Percentiles rank a stretch among this genome's conserved stretches.
phyloP scores from a whole-genome alignment of 1,284 basidiomycete species.

The Sanghuangporus sanghuang region DNA sequence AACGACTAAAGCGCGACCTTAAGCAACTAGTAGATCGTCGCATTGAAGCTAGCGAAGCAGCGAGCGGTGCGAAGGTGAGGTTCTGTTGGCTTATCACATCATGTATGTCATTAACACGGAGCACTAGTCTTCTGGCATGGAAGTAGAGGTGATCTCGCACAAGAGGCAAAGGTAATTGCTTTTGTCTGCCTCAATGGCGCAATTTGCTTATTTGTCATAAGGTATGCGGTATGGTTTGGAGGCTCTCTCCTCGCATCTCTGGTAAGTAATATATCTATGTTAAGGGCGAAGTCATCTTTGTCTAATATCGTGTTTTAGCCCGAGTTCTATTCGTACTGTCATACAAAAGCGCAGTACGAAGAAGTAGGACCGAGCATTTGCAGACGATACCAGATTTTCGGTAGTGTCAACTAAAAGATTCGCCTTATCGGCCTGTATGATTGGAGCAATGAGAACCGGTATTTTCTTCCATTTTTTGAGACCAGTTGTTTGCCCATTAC shows the following conservation, averaged over 20 bases:
- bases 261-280: constrained; percentile 42
- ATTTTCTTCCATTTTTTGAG: background rate
- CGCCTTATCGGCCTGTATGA: background rate
- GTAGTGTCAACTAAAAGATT: constrained; percentile 66
- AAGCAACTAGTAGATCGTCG: constrained; percentile 92
- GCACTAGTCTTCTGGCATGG: constrained; percentile 82
- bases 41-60: constrained; percentile 72
- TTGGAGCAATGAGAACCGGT: background rate
- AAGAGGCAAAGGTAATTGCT: constrained; percentile 83
- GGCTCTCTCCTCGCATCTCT: constrained; percentile 91
- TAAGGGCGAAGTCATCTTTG: background rate
- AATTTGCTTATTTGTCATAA: constrained; percentile 24
- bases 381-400: constrained; percentile 92
- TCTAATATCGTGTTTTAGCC: constrained; percentile 44
- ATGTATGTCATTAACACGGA: constrained; percentile 16
- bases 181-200: background rate
- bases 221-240: constrained; percentile 98
- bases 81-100: constrained; percentile 6
- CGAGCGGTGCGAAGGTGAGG: constrained; percentile 63
- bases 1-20: constrained; percentile 91
- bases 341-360: constrained; percentile 96
- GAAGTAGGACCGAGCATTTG: constrained; percentile 96
- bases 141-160: constrained; percentile 97
- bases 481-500: background rate
- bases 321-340: constrained; percentile 96